Percentiles rank a stretch among this genome's conserved stretches.
These are phyloP conservation scores for Cairneyella variabilis DNA, from an alignment of 495 filamentous ascomycete genomes.

Conservation along the genomic window DNA sequence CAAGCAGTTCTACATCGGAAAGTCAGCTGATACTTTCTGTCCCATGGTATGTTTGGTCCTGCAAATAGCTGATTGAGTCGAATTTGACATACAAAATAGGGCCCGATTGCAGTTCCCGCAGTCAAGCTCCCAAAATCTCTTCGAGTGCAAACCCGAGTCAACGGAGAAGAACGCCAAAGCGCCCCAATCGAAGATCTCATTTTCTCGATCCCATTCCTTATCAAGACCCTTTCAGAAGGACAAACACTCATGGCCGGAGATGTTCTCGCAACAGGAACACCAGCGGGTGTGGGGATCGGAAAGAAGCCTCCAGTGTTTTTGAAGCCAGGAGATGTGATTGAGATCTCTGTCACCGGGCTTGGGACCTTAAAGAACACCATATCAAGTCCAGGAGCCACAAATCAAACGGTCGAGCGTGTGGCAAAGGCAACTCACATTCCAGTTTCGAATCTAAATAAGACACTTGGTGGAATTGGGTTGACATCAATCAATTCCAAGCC, in stretches of 20 bases:
- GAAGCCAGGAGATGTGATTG: slow-evolving; percentile 39
- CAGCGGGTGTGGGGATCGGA: slow-evolving; percentile 50
- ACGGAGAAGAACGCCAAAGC: slow-evolving; percentile 40
- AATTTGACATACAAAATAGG: slow-evolving; percentile 24
- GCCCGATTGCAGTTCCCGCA: slow-evolving; percentile 48
- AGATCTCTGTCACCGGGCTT: slow-evolving; percentile 40
- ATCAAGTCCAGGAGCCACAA: slow-evolving; percentile 20
- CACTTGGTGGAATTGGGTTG: slow-evolving; percentile 30
- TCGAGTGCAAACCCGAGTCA: slow-evolving; percentile 40
- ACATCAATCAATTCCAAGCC: slow-evolving; percentile 41
- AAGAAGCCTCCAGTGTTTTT: slow-evolving; percentile 41
- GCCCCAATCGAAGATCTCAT: slow-evolving; percentile 41
- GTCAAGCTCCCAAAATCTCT: slow-evolving; percentile 35
- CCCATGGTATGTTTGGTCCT: slow-evolving; percentile 38
- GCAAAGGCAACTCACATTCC: slow-evolving; percentile 24
- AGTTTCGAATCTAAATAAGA: slow-evolving; percentile 28
- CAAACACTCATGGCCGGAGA: slow-evolving; percentile 43
- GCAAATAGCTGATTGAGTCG: too few species aligned
- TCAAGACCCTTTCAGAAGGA: slow-evolving; percentile 39
- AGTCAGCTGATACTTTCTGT: slow-evolving; percentile 52
- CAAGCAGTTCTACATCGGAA: slow-evolving; percentile 56
- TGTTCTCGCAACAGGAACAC: slow-evolving; percentile 46
- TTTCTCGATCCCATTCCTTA: slow-evolving; percentile 39
- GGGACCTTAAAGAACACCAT: slow-evolving; percentile 43
- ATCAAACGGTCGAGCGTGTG: slow-evolving; percentile 22